Percentiles rank a stretch among this genome's conserved stretches.
Conservation (phyloP, 2,329 filamentous ascomycete species). For the Pseudomassariella vexata region DNA sequence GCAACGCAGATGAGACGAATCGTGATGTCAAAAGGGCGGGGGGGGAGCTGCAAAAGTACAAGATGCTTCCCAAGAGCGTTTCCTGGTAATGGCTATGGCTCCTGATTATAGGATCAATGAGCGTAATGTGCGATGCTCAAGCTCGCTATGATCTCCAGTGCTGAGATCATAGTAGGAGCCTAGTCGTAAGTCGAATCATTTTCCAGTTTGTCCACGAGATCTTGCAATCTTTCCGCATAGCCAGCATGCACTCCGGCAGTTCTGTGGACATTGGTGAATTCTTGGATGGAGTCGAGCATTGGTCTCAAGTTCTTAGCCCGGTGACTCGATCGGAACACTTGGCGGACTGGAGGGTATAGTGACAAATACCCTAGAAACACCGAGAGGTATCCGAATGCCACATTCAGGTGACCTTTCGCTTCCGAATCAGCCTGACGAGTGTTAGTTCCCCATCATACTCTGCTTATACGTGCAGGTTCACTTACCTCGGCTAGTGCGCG, state of each 20-base stretch:
- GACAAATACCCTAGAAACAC: conserved; percentile 80
- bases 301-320: conserved; percentile 37
- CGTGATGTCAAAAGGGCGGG: no score
- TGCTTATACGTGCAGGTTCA: no score
- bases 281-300: conserved; percentile 46
- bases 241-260: conserved; percentile 28
- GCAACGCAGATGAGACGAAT: no score
- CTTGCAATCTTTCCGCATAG: conserved; percentile 32
- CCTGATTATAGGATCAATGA: no score
- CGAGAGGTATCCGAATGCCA: conserved; percentile 80
- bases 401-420: conserved; percentile 71
- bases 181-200: conserved; percentile 19
- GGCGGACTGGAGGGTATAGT: conserved; percentile 42
- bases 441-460: conserved; percentile 6
- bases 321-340: conserved; percentile 35
- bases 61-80: no score
- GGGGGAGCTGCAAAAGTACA: no score
- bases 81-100: no score
- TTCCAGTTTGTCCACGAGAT: conserved; percentile 32
- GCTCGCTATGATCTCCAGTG: no score
- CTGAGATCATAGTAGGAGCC: no score
- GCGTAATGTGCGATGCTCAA: no score
- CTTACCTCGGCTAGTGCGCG: conserved; percentile 63
- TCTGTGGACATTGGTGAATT: conserved; percentile 48
- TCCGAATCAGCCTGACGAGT: conserved; percentile 57